phyloP scores from a whole-genome alignment of 352 stramenopile genomes.

The Phytophthora megakarya region DNA sequence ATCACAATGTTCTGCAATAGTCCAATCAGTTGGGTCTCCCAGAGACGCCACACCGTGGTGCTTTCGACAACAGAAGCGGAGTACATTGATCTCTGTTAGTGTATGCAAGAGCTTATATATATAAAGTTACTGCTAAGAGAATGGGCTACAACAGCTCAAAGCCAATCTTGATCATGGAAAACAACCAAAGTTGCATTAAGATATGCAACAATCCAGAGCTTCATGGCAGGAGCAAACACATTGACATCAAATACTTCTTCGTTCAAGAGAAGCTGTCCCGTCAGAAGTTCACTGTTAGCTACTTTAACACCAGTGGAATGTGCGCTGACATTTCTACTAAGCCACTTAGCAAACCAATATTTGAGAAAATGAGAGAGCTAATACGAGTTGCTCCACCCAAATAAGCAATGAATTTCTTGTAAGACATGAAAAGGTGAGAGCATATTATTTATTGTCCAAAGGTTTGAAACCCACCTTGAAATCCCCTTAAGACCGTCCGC shows the following conservation, averaged over 20 bases:
- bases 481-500: background rate
- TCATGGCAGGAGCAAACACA: slow-evolving; percentile 10
- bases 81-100: slow-evolving; percentile 1
- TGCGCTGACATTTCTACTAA: slow-evolving; percentile 15
- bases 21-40: slow-evolving; percentile 9
- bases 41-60: background rate
- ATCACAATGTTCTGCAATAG: slow-evolving; percentile 15
- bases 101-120: slow-evolving; percentile 11
- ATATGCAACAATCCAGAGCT: slow-evolving; percentile 19
- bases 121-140: slow-evolving; percentile 12
- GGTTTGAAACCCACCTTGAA: slow-evolving; percentile 8
- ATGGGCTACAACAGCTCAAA: slow-evolving; percentile 15
- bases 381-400: background rate
- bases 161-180: slow-evolving; percentile 13
- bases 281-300: no score
- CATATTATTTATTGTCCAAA: slow-evolving; percentile 11
- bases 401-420: no score
- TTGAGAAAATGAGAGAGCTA: slow-evolving; percentile 5
- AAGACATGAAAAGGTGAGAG: background rate
- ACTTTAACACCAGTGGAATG: background rate
- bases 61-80: slow-evolving; percentile 30
- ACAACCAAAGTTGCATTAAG: slow-evolving; percentile 20
- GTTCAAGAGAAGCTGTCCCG: slow-evolving; percentile 1
- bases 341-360: background rate
- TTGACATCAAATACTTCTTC: slow-evolving; percentile 19